Conservation (phyloP, 345 rosid genomes). For the Crucihimalaya himalaica region DNA sequence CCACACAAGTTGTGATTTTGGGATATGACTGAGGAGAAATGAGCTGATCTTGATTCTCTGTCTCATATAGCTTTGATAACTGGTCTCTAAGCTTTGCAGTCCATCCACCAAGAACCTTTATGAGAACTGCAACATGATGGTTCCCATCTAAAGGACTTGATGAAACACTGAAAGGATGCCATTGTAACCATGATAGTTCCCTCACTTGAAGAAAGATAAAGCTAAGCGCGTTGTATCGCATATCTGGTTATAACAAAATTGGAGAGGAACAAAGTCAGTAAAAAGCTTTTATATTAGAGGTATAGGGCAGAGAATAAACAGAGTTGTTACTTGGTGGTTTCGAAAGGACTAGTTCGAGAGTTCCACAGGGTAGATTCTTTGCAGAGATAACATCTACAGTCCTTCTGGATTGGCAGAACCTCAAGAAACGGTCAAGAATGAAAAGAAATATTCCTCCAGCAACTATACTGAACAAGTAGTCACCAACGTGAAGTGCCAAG, state of each 20-base stretch:
- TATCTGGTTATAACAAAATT: slow-evolving; percentile 40
- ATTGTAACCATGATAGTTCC: slow-evolving; percentile 88
- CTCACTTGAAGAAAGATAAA: slow-evolving; percentile 83
- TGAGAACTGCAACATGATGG: slow-evolving; percentile 64
- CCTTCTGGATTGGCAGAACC: slow-evolving; percentile 86
- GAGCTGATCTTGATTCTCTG: slow-evolving; percentile 35
- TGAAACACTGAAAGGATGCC: slow-evolving; percentile 98
- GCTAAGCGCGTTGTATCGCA: slow-evolving; percentile 82
- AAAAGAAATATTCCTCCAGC: slow-evolving; percentile 84
- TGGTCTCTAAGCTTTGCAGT: slow-evolving; percentile 62
- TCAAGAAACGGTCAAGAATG: slow-evolving; percentile 82
- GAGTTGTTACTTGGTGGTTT: slow-evolving; percentile 67
- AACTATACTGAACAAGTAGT: slow-evolving; percentile 63
- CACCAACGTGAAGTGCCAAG: slow-evolving; percentile 86
- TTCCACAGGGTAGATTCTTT: slow-evolving; percentile 77
- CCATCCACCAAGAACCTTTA: slow-evolving; percentile 86
- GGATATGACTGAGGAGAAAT: slow-evolving; percentile 30
- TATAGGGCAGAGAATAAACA: slow-evolving; percentile 13
- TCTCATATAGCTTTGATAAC: slow-evolving; percentile 41
- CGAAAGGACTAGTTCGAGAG: slow-evolving; percentile 66
- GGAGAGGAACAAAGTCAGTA: not conserved
- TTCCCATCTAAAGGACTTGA: slow-evolving; percentile 86
- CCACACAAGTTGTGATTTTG: slow-evolving; percentile 70
- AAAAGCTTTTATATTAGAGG: not conserved
- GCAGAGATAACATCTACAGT: slow-evolving; percentile 73